Conservation (phyloP, 495 filamentous ascomycete species). For the Podospora fimiseda region DNA sequence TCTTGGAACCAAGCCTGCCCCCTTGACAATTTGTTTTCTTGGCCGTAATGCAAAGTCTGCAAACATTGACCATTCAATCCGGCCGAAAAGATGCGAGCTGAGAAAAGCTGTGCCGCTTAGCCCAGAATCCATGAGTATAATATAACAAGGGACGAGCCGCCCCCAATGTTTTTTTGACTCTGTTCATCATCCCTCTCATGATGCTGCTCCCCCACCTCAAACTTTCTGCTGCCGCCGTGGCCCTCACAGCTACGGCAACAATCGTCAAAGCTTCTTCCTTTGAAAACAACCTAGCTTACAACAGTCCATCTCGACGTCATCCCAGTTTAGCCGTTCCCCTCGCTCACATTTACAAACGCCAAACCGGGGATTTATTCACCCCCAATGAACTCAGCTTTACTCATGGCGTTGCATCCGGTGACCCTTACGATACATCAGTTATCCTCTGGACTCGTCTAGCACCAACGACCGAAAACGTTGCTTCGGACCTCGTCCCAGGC, state of each 20-base stretch:
- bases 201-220: no score
- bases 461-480: conserved; percentile 47
- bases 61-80: no score
- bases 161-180: no score
- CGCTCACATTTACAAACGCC: conserved; percentile 9
- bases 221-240: background rate
- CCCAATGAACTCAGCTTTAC: conserved; percentile 51
- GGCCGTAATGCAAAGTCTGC: no score
- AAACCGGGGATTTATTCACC: conserved; percentile 6
- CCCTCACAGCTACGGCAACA: conserved; percentile 3
- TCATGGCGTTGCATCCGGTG: conserved; percentile 64
- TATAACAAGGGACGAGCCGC: no score
- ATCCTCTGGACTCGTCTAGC: conserved; percentile 65
- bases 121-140: no score
- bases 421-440: conserved; percentile 57
- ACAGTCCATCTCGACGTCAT: conserved; percentile 11
- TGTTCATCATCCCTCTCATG: no score
- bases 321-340: conserved; percentile 11
- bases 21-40: no score
- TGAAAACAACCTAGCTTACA: conserved; percentile 13
- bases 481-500: conserved; percentile 49
- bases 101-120: no score
- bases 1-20: no score
- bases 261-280: conserved; percentile 7
- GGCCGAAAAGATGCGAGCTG: no score